Percentiles rank a stretch among this genome's conserved stretches.
Conservation (phyloP, 1,284 basidiomycete genomes). For the Trichosporon sp. region DNA sequence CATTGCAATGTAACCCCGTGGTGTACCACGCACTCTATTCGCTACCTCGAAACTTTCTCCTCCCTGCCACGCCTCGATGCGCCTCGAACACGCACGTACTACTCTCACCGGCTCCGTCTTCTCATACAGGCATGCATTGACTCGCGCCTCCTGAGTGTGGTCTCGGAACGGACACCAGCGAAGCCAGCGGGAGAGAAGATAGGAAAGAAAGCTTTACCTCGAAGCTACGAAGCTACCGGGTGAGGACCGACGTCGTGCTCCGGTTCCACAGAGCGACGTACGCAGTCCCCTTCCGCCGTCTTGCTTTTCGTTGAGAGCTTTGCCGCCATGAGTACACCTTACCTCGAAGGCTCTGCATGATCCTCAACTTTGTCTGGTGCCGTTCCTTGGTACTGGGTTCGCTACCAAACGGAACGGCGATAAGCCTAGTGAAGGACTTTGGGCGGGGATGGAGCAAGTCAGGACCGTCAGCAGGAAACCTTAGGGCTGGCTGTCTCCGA, state of each 20-base stretch:
- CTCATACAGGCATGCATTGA: not conserved
- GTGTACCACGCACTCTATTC: conserved; percentile 11
- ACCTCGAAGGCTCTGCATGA: not conserved
- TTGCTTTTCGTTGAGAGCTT: conserved; percentile 12
- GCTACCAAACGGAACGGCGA: not conserved
- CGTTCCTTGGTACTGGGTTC: conserved; percentile 18
- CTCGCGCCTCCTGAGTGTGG: not conserved
- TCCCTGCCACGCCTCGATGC: conserved; percentile 4
- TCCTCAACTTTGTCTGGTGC: not conserved
- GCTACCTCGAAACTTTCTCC: conserved; percentile 11
- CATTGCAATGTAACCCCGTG: conserved; percentile 6
- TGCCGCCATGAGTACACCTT: not conserved
- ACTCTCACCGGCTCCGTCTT: not conserved
- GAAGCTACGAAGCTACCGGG: conserved; percentile 8
- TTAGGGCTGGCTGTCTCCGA: conserved; percentile 1
- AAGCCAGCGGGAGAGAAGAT: not conserved
- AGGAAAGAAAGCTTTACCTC: not conserved
- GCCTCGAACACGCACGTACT: not conserved
- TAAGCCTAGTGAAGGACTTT: not conserved
- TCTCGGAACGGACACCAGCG: not conserved
- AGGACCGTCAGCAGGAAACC: not conserved
- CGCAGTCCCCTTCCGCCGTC: not conserved
- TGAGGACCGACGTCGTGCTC: not conserved
- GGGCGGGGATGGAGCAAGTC: not conserved
- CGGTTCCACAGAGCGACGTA: not conserved